These are phyloP conservation scores for Trichoderma asperellum DNA, from an alignment of 2,329 filamentous ascomycete genomes.

Conservation along the genomic window DNA sequence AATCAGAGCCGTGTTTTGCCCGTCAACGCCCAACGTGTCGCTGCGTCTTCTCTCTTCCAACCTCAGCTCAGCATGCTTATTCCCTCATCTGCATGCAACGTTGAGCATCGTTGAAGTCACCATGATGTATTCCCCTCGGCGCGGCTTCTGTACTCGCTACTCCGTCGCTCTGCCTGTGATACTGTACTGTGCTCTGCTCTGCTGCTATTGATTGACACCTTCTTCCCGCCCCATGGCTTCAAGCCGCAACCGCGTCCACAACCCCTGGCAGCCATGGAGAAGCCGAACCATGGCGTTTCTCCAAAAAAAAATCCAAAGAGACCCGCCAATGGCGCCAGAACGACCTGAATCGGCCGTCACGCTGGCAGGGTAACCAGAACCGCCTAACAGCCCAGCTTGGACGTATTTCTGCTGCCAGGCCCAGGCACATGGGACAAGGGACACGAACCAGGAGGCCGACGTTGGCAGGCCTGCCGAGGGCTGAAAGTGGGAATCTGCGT, in stretches of 20 bases:
- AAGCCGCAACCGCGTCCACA: slow-evolving; percentile 19
- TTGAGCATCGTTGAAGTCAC: slow-evolving; percentile 2
- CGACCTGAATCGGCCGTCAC: slow-evolving; percentile 1
- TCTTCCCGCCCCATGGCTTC: slow-evolving; percentile 6
- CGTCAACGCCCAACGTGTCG: slow-evolving; percentile 10
- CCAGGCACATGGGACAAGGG: not conserved
- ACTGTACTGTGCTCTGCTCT: not conserved
- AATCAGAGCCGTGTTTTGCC: not conserved
- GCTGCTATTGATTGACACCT: not conserved
- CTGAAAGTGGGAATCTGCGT: slow-evolving; percentile 12
- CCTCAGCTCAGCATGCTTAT: slow-evolving; percentile 16
- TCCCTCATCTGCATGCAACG: slow-evolving; percentile 22
- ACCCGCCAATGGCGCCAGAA: slow-evolving; percentile 10
- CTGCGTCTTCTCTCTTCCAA: not conserved
- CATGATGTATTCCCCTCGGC: not conserved
- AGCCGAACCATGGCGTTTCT: slow-evolving; percentile 17
- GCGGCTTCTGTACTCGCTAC: not conserved
- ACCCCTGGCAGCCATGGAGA: slow-evolving; percentile 26
- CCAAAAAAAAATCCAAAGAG: slow-evolving; percentile 1
- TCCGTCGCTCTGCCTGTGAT: not conserved
- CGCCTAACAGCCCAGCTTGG: not conserved
- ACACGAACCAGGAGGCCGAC: not conserved
- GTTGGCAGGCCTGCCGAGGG: not conserved
- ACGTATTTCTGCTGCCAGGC: not conserved
- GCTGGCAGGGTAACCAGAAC: slow-evolving; percentile 29